Conservation (phyloP, 2,329 filamentous ascomycete species). For the Sporothrix phasma region DNA sequence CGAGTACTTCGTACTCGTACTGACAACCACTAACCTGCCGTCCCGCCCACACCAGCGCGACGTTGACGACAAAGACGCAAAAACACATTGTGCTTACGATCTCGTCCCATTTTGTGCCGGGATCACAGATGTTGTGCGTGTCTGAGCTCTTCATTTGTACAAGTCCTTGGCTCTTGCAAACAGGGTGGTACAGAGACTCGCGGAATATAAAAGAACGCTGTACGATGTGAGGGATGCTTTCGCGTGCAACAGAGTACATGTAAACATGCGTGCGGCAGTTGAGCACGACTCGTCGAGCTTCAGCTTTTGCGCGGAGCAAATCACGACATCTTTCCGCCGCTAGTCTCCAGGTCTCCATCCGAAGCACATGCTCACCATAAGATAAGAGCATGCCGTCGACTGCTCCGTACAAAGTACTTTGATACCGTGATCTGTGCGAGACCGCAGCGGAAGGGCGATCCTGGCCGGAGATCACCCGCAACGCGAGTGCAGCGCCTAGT, state of each 20-base stretch:
- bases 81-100: not conserved
- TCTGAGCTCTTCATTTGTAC: not conserved
- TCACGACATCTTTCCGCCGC: not conserved
- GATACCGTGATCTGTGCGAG: slow-evolving; percentile 9
- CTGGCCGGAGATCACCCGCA: slow-evolving; percentile 9
- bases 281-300: not conserved
- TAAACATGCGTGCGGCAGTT: not conserved
- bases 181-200: not conserved
- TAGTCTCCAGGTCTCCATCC: not conserved
- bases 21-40: not conserved
- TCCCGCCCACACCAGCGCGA: not conserved
- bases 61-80: not conserved
- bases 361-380: not conserved
- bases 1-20: too few relatives aligned
- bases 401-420: not conserved
- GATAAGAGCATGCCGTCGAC: too few relatives aligned
- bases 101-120: too few relatives aligned
- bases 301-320: not conserved
- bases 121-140: too few relatives aligned
- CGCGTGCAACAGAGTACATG: not conserved
- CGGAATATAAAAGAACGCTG: not conserved
- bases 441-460: not conserved
- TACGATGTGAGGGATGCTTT: not conserved
- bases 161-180: too few relatives aligned
- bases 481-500: not conserved